Evolutionary conservation across 1,139 yeast species (phyloP).

Genomic region (Candida glucosophila): DNA sequence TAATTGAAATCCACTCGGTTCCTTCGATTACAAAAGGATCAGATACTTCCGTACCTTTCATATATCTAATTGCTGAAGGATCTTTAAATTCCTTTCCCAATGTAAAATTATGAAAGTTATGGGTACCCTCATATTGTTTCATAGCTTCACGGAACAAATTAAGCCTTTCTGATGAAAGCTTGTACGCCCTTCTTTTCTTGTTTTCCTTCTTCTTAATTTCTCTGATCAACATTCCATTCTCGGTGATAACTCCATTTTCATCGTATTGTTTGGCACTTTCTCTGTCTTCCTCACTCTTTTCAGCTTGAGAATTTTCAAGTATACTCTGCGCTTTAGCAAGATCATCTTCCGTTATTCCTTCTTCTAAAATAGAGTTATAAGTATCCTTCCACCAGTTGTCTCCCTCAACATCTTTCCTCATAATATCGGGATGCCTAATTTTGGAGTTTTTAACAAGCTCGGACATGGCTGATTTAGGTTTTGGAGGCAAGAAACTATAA

Average conservation of each 20-base stretch:
- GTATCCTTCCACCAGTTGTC: slow-evolving; percentile 63
- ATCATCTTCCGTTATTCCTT: slow-evolving; percentile 43
- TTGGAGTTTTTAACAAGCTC: slow-evolving; percentile 49
- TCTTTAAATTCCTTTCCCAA: slow-evolving; percentile 82
- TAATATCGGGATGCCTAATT: slow-evolving; percentile 47
- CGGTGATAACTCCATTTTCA: slow-evolving; percentile 29
- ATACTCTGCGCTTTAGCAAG: slow-evolving; percentile 13
- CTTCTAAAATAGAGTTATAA: slow-evolving; percentile 28
- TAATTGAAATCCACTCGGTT: slow-evolving; percentile 93
- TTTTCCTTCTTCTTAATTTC: slow-evolving; percentile 61
- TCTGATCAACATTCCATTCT: slow-evolving; percentile 39
- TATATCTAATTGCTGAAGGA: slow-evolving; percentile 73
- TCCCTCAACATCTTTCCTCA: slow-evolving; percentile 62
- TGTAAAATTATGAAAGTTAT: slow-evolving; percentile 93
- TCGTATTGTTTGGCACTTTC: slow-evolving; percentile 16
- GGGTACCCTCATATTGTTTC: slow-evolving; percentile 73
- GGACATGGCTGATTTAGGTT: slow-evolving; percentile 60
- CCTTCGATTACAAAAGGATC: slow-evolving; percentile 90
- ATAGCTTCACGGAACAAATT: slow-evolving; percentile 59
- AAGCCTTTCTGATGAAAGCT: slow-evolving; percentile 56
- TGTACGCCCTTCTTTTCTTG: slow-evolving; percentile 56
- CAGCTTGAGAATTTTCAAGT: slow-evolving; percentile 8
- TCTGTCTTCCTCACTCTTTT: slow-evolving; percentile 17
- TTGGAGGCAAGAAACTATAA: slow-evolving; percentile 84
- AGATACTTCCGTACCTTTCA: slow-evolving; percentile 72